Evolutionary conservation across 345 rosid species (phyloP).

Genomic region (Geranium rotundifolium): DNA sequence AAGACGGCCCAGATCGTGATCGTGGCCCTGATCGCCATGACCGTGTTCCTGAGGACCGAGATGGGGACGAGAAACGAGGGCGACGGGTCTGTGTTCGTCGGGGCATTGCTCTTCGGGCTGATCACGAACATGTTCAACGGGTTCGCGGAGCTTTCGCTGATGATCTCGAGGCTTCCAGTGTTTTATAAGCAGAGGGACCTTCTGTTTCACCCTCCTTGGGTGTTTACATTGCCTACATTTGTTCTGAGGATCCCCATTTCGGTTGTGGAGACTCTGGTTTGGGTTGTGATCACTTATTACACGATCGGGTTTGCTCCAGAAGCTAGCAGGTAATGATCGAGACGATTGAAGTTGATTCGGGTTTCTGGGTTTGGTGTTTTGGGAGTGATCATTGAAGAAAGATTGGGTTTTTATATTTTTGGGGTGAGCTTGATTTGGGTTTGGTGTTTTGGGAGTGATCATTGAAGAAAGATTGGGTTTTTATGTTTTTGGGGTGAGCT

Average conservation of each 20-base stretch:
- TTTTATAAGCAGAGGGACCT: slow-evolving; percentile 92
- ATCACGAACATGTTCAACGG: slow-evolving; percentile 85
- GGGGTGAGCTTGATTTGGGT: too few relatives aligned
- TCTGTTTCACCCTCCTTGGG: slow-evolving; percentile 73
- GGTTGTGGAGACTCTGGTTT: slow-evolving; percentile 56
- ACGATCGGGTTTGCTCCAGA: slow-evolving; percentile 70
- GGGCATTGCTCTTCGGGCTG: slow-evolving; percentile 39
- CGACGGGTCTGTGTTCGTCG: slow-evolving; percentile 38
- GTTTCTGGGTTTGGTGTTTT: too few relatives aligned
- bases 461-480: too few relatives aligned
- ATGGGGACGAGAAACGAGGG: slow-evolving; percentile 41
- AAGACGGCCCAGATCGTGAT: slow-evolving; percentile 60
- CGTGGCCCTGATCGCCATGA: slow-evolving; percentile 39
- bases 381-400: too few relatives aligned
- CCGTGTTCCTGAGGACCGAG: slow-evolving; percentile 48
- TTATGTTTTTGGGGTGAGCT: too few relatives aligned
- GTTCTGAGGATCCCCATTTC: slow-evolving; percentile 58
- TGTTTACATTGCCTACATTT: slow-evolving; percentile 62
- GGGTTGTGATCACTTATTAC: slow-evolving; percentile 54
- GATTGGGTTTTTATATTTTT: too few relatives aligned
- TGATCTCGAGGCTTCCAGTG: slow-evolving; percentile 67
- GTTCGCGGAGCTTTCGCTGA: slow-evolving; percentile 62
- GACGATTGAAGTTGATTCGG: too few relatives aligned
- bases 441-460: too few relatives aligned
- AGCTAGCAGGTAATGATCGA: slow-evolving; percentile 38